These are phyloP conservation scores for Oenanthe sinensis DNA, from an alignment of 129 eudicot species.

Conservation along the genomic window DNA sequence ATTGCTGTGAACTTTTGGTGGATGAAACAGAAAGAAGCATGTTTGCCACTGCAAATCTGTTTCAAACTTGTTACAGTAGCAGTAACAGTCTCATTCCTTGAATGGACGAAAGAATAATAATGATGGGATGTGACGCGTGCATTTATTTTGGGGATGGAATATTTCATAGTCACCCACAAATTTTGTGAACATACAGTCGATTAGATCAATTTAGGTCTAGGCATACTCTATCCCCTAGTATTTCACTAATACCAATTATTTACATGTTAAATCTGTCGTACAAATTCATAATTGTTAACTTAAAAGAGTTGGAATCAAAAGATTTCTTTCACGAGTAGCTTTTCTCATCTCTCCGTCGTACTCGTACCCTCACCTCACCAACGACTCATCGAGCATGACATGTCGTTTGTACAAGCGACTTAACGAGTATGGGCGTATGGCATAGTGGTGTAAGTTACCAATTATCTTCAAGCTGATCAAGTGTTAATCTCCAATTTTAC, in stretches of 20 bases:
- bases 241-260: background rate
- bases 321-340: background rate
- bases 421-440: no score
- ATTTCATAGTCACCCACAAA: background rate
- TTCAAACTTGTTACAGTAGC: background rate
- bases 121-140: background rate
- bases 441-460: no score
- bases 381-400: background rate
- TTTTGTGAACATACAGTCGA: background rate
- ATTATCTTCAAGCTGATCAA: no score
- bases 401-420: background rate
- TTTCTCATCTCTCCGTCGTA: background rate
- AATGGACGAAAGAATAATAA: background rate
- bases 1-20: slow-evolving; percentile 8
- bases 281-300: no score
- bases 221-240: background rate
- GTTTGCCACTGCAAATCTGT: background rate
- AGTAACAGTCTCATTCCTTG: background rate
- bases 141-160: background rate
- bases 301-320: background rate
- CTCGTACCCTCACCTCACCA: background rate
- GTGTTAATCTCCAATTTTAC: no score
- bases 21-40: slow-evolving; percentile 1
- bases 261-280: no score
- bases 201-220: background rate